These are phyloP conservation scores for Nemania abortiva DNA, from an alignment of 2,329 filamentous ascomycete species.

Conservation along the genomic window DNA sequence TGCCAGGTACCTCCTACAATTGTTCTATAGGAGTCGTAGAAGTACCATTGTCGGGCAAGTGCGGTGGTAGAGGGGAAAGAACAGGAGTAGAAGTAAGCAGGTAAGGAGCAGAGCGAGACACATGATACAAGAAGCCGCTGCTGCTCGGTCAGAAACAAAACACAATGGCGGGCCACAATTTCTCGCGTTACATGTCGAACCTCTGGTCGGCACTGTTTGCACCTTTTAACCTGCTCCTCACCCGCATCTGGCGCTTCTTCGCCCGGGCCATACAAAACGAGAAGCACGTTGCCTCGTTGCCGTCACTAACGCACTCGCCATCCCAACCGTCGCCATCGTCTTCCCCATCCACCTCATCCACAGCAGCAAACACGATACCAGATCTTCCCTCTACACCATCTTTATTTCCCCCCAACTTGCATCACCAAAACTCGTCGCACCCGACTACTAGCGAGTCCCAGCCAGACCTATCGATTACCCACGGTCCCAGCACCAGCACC, in stretches of 20 bases:
- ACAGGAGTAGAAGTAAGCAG: conserved; percentile 18
- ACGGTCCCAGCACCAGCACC: conserved; percentile 9
- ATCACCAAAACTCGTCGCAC: conserved; percentile 28
- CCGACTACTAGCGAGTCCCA: conserved; percentile 16
- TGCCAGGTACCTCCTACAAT: conserved; percentile 10
- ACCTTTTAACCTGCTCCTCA: conserved; percentile 50
- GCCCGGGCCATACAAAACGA: conserved; percentile 34
- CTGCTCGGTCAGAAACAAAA: conserved; percentile 41
- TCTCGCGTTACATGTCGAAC: conserved; percentile 51
- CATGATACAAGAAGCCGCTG: conserved; percentile 33
- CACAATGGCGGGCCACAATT: conserved; percentile 52
- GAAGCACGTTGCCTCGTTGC: conserved; percentile 25
- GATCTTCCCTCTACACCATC: conserved; percentile 13
- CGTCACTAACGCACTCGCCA: conserved; percentile 27
- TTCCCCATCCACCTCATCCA: neutral
- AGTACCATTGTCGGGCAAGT: conserved; percentile 16
- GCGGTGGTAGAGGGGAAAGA: conserved; percentile 15
- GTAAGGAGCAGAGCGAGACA: conserved; percentile 36
- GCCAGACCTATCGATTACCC: conserved; percentile 13
- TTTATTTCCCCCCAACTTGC: conserved; percentile 16
- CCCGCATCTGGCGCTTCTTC: conserved; percentile 47
- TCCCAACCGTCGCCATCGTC: neutral
- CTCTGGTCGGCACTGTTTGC: conserved; percentile 53
- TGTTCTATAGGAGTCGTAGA: conserved; percentile 11
- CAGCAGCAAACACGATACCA: neutral